Evolutionary conservation across 129 eudicot species (phyloP).

Genomic region (Smallanthus sonchifolius): DNA sequence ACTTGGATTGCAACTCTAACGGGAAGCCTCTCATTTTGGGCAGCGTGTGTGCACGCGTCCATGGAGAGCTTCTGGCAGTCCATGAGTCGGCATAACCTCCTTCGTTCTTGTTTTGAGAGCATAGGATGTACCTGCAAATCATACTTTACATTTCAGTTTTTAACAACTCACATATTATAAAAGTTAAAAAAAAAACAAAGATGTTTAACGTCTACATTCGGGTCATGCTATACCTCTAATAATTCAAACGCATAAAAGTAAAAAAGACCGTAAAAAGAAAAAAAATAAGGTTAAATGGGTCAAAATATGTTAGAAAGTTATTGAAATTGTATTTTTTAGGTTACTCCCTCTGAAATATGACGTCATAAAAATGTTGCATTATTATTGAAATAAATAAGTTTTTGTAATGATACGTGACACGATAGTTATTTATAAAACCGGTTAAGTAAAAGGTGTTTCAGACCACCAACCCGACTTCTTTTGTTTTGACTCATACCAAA

Average conservation of each 20-base stretch:
- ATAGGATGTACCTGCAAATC: constrained; percentile 74
- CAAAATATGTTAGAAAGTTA: no score
- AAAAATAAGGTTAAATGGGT: no score
- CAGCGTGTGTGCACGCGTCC: constrained; percentile 88
- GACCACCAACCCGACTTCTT: no score
- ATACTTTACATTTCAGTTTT: background rate
- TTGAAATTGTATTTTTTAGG: no score
- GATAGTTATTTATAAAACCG: no score
- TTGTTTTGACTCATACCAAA: no score
- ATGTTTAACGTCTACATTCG: no score
- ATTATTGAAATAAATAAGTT: no score
- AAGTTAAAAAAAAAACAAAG: background rate
- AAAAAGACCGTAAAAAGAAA: no score
- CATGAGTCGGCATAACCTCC: constrained; percentile 77
- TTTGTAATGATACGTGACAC: background rate
- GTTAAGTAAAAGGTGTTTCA: no score
- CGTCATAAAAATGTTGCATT: no score
- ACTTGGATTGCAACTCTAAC: constrained; percentile 73
- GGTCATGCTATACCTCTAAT: background rate
- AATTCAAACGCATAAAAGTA: background rate
- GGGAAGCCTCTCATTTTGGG: constrained; percentile 90
- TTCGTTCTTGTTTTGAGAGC: constrained; percentile 78
- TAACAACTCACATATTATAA: background rate
- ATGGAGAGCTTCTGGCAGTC: constrained; percentile 82
- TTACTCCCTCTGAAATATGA: no score